Evolutionary conservation across 768 basidiomycete species (phyloP).

Genomic region (Amanita subjunquillea): DNA sequence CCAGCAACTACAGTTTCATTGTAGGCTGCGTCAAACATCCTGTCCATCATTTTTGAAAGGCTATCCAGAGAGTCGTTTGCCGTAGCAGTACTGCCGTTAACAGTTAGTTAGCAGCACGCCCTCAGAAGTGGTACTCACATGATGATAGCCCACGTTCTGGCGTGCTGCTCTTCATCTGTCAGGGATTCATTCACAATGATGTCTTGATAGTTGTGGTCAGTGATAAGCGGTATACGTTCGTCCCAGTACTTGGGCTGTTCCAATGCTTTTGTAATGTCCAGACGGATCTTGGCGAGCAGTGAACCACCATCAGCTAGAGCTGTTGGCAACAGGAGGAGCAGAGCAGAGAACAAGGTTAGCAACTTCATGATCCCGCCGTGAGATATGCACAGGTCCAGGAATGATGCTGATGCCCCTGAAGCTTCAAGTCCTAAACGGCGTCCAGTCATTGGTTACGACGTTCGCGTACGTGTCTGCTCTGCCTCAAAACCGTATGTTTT

Average conservation of each 20-base stretch:
- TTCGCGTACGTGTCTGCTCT: neutral
- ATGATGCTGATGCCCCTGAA: neutral
- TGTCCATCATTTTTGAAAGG: conserved; percentile 60
- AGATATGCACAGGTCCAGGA: neutral
- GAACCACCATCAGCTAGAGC: conserved; percentile 34
- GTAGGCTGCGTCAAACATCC: conserved; percentile 65
- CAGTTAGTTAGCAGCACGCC: neutral
- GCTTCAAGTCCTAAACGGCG: neutral
- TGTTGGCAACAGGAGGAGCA: conserved; percentile 11
- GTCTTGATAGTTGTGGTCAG: conserved; percentile 71
- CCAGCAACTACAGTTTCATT: conserved; percentile 48
- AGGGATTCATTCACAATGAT: conserved; percentile 63
- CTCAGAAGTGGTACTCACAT: conserved; percentile 41
- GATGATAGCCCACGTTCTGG: conserved; percentile 69
- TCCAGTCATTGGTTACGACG: neutral
- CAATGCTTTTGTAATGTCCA: conserved; percentile 58
- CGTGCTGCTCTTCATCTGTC: conserved; percentile 49
- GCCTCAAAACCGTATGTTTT: too few relatives aligned
- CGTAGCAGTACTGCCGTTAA: conserved; percentile 27
- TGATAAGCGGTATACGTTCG: conserved; percentile 64
- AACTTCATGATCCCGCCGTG: conserved; percentile 35
- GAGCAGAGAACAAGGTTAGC: conserved; percentile 20
- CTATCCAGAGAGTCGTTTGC: conserved; percentile 51
- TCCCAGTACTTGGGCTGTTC: conserved; percentile 46
- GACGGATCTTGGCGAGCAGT: conserved; percentile 47